A percentile compares a stretch with the other conserved stretches of the same genome.
Conservation (phyloP, 208 protist species). For the Leishmania martiniquensis region DNA sequence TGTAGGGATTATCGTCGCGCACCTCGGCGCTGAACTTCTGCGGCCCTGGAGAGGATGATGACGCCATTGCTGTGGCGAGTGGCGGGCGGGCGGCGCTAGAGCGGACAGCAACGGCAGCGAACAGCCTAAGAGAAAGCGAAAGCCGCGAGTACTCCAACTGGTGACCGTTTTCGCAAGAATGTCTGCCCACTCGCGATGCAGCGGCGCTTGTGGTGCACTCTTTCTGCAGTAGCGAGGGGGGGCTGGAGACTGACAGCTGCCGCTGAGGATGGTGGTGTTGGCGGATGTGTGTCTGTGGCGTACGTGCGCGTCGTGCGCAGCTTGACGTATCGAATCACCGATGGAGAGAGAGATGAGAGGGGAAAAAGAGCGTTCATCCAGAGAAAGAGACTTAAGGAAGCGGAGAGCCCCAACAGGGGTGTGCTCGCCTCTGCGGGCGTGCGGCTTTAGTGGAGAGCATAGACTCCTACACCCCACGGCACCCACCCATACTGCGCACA, state of each 20-base stretch:
- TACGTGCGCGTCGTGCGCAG: neutral
- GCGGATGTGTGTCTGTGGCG: neutral
- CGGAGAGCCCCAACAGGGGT: neutral
- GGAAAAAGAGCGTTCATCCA: neutral
- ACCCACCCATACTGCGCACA: neutral
- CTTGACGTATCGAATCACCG: neutral
- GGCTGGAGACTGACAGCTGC: no score
- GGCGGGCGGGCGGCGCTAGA: no score
- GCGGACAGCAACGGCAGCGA: no score
- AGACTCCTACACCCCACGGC: neutral
- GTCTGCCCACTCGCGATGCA: no score
- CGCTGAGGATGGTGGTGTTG: neutral
- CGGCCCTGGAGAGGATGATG: neutral
- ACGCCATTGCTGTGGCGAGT: constrained; percentile 1
- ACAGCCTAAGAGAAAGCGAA: neutral
- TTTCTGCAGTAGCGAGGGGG: no score
- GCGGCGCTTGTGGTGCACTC: no score
- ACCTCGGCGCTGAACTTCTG: constrained; percentile 89
- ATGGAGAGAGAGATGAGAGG: neutral
- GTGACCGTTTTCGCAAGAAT: neutral
- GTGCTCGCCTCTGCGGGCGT: neutral
- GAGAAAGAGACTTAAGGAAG: no score
- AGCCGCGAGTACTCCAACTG: neutral
- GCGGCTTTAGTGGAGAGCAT: neutral
- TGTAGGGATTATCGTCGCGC: constrained; percentile 95